A percentile compares a stretch with the other conserved stretches of the same genome.
phyloP scores from a whole-genome alignment of 495 filamentous ascomycete species.

The Bathelium albidoporum region DNA sequence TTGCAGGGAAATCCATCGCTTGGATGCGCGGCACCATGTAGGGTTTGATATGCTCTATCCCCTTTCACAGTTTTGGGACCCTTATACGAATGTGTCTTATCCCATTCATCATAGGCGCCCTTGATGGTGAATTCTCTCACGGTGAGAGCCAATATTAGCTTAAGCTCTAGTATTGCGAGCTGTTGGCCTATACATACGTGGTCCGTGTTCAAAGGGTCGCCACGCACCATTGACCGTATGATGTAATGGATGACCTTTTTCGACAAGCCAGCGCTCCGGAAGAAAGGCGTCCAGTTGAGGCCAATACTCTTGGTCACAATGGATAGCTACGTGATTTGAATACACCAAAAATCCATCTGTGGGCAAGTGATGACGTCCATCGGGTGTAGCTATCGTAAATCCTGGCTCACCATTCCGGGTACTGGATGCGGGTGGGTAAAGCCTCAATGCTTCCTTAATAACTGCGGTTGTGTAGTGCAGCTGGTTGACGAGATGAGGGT shows the following conservation, averaged over 20 bases:
- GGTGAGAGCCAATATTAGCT: constrained; percentile 11
- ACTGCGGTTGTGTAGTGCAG: constrained; percentile 36
- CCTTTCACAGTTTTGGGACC: neutral
- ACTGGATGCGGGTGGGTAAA: constrained; percentile 26
- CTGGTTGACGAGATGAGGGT: constrained; percentile 28
- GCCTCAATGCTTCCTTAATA: constrained; percentile 38
- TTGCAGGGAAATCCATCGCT: neutral
- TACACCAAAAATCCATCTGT: constrained; percentile 28
- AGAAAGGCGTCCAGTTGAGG: constrained; percentile 3
- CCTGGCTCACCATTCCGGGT: constrained; percentile 6
- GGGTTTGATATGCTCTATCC: neutral
- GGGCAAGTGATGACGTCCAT: constrained; percentile 14
- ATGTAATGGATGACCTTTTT: constrained; percentile 4
- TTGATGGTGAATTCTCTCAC: constrained; percentile 10
- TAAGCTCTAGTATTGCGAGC: constrained; percentile 12
- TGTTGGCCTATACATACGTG: constrained; percentile 16
- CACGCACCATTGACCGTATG: constrained; percentile 1
- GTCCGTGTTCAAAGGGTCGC: constrained; percentile 12
- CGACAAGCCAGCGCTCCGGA: constrained; percentile 9
- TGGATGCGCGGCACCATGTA: neutral
- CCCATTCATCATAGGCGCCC: constrained; percentile 5
- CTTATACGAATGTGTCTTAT: neutral
- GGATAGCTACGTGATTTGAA: constrained; percentile 25
- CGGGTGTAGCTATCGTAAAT: constrained; percentile 9
- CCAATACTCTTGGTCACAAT: constrained; percentile 31